Percentiles rank a stretch among this genome's conserved stretches.
These are phyloP conservation scores for Wickerhamomyces subpelliculosus DNA, from an alignment of 805 yeast species.

Conservation along the genomic window DNA sequence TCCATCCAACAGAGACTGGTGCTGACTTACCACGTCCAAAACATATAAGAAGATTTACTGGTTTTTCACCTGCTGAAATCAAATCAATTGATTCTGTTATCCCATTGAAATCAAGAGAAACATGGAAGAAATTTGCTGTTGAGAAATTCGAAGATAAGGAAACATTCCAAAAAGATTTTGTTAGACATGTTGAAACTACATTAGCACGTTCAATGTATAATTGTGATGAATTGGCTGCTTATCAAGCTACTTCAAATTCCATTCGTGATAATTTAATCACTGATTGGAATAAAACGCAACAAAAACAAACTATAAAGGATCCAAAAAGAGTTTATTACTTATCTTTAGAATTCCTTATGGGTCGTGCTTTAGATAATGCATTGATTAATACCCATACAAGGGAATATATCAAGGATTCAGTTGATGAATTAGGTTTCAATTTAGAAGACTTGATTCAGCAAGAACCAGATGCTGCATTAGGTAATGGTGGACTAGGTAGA, in stretches of 20 bases:
- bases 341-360: conserved; percentile 87
- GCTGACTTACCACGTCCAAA: conserved; percentile 25
- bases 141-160: conserved; percentile 39
- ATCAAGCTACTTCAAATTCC: conserved; percentile 78
- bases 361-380: conserved; percentile 92
- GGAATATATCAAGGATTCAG: conserved; percentile 46
- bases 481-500: conserved; percentile 94
- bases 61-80: conserved; percentile 87
- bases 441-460: conserved; percentile 78
- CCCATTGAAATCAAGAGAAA: conserved; percentile 68
- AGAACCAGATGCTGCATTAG: conserved; percentile 92
- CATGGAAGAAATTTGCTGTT: conserved; percentile 69
- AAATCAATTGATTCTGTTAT: conserved; percentile 74
- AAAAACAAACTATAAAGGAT: conserved; percentile 74
- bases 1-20: conserved; percentile 7
- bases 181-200: conserved; percentile 83
- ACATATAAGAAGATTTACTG: conserved; percentile 76
- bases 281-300: conserved; percentile 93
- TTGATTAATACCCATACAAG: conserved; percentile 72
- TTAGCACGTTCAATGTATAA: conserved; percentile 89
- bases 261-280: conserved; percentile 73
- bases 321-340: conserved; percentile 83
- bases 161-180: conserved; percentile 60
- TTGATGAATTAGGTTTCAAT: conserved; percentile 75
- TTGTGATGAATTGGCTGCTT: conserved; percentile 88